phyloP scores from a whole-genome alignment of 352 stramenopile genomes.

The Phytophthora europaea region DNA sequence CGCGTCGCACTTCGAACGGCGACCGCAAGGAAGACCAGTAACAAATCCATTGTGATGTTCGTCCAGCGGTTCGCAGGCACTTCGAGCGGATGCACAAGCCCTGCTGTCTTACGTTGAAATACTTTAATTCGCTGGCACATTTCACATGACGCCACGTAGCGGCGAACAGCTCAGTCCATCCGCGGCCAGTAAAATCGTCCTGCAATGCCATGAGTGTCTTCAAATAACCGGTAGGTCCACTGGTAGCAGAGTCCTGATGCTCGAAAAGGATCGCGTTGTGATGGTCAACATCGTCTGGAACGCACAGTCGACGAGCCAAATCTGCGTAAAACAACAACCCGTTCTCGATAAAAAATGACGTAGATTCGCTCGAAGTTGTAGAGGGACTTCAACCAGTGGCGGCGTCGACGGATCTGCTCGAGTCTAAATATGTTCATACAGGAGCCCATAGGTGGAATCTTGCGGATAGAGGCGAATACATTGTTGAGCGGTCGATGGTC shows the following conservation, averaged over 20 bases:
- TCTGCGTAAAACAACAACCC: not conserved
- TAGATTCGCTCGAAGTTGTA: not conserved
- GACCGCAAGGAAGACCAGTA: too few relatives aligned
- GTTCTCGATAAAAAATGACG: not conserved
- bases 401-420: not conserved
- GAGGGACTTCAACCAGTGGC: not conserved
- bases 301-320: not conserved
- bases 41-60: too few relatives aligned
- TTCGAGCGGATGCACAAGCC: too few relatives aligned
- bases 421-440: not conserved
- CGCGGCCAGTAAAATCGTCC: too few relatives aligned
- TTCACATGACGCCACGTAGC: too few relatives aligned
- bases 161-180: too few relatives aligned
- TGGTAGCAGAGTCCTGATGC: not conserved
- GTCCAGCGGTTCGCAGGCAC: too few relatives aligned
- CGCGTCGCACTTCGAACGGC: too few relatives aligned
- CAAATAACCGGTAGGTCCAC: not conserved
- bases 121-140: too few relatives aligned
- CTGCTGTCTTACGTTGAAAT: too few relatives aligned
- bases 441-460: not conserved
- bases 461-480: not conserved
- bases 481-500: not conserved
- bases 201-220: not conserved
- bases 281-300: not conserved
- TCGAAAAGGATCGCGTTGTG: not conserved